Conservation (phyloP, 306 rosid genomes). For the Nissolia schottii region DNA sequence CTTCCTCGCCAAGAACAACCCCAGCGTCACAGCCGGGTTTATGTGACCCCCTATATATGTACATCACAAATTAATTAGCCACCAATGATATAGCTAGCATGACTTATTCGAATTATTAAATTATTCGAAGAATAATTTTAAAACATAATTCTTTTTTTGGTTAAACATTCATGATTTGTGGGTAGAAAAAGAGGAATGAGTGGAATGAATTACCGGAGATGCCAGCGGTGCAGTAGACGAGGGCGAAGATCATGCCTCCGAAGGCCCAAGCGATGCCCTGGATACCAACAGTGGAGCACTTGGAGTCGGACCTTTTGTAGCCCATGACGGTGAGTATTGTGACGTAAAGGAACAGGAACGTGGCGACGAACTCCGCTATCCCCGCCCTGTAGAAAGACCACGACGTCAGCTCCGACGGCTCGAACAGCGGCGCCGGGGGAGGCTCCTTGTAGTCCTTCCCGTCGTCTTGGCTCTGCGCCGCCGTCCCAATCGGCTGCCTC, state of each 20-base stretch:
- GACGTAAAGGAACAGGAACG: constrained; percentile 39
- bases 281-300: constrained; percentile 56
- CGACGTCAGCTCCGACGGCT: constrained; percentile 71
- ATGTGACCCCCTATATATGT: constrained; percentile 45
- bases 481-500: constrained; percentile 65
- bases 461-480: constrained; percentile 61
- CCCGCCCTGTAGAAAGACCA: constrained; percentile 61
- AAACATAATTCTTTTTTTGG: no score
- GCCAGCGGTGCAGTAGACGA: constrained; percentile 93
- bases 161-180: no score
- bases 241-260: constrained; percentile 93
- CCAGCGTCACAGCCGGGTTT: constrained; percentile 61
- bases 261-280: constrained; percentile 74
- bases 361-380: constrained; percentile 39
- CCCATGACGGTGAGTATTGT: constrained; percentile 42
- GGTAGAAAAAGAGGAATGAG: neutral
- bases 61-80: neutral
- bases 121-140: no score
- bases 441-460: constrained; percentile 70
- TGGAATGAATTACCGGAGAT: constrained; percentile 53
- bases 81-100: no score
- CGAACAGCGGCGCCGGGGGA: constrained; percentile 57
- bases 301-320: constrained; percentile 43
- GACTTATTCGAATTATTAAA: no score
- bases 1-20: constrained; percentile 76